Base-by-base conservation (phyloP, 2,329 filamentous ascomycete genomes). In the Bisporella sp. region DNA sequence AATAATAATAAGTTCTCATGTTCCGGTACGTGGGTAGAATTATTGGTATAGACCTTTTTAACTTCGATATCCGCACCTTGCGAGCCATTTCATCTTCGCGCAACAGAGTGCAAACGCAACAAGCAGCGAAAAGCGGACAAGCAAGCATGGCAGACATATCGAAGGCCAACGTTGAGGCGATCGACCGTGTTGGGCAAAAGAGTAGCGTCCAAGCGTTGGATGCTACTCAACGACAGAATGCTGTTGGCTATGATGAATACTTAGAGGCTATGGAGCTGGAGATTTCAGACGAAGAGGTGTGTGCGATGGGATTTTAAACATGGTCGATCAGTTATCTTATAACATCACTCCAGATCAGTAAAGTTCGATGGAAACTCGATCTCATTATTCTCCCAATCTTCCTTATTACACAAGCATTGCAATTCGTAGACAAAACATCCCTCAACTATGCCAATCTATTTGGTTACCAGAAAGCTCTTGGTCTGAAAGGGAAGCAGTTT, bases 401-500 rank as follows among this genome's bases (percentile, higher is more conserved):
- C 46, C 40, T 50, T n/a, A 52, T 53, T 33, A 53, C 46, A 4
- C 50, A 54, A 42, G 44, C 52, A 11, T 41, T 54, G 6, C 50
- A 53, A 47, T 50, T 54, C 35, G 41, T 53, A 32, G 52, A 53
- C 30, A 54, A 46, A 31, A 53, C 50, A 5, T 45, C 46, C n/a
- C 41, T 53, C 3, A 53, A 50, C 43, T 49, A 54, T 41, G 50
- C 51, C n/a, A 54, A 52, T 13, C 35, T 39, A 11, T 39, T 39
- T 39, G 35, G 35, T 11, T 39, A 39, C 13, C 35, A 68, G 40
- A 53, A 62, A 33, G 68, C 66, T 4, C 46, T 69, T 13, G 52
- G 55, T 1, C 59, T 69, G 2, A 52, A 68, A 41, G 66, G 67
- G 2, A 44, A 63, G 8, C 48, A 69, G 45, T 69, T 68, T 54